These are phyloP conservation scores for Calycina marina DNA, from an alignment of 2,329 filamentous ascomycete species.

Conservation along the genomic window DNA sequence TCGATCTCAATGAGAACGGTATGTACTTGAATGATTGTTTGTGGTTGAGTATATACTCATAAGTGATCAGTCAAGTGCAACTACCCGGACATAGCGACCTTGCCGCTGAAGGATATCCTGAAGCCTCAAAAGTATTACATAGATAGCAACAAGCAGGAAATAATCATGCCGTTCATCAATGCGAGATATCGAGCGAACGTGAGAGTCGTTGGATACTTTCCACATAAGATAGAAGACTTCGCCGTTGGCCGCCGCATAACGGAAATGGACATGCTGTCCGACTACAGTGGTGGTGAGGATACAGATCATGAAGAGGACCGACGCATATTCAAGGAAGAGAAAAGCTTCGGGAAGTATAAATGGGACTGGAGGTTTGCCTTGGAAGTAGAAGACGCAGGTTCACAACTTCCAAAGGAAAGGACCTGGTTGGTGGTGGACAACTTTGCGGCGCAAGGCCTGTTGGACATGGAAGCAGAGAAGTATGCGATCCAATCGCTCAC, in stretches of 20 bases:
- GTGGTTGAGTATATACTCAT: conserved; percentile 3
- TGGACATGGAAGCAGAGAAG: conserved; percentile 38
- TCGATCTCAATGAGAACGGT: conserved; percentile 25
- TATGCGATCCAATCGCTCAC: conserved; percentile 25
- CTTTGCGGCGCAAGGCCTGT: conserved; percentile 37
- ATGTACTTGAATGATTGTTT: background rate
- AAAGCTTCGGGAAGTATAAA: conserved; percentile 11
- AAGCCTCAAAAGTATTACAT: conserved; percentile 1
- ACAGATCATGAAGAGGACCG: conserved; percentile 15
- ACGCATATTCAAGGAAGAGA: conserved; percentile 9
- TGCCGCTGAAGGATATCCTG: conserved; percentile 3
- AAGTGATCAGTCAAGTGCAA: conserved; percentile 29
- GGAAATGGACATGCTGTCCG: conserved; percentile 37
- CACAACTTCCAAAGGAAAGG: conserved; percentile 26
- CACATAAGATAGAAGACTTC: conserved; percentile 57
- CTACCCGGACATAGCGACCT: conserved; percentile 25
- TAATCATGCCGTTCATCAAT: conserved; percentile 56
- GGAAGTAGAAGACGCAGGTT: conserved; percentile 54
- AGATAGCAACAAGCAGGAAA: conserved; percentile 12
- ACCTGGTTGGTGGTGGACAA: conserved; percentile 58
- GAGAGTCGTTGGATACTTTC: conserved; percentile 72
- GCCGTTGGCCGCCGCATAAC: conserved; percentile 30
- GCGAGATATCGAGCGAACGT: conserved; percentile 53
- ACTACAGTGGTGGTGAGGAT: conserved; percentile 22
- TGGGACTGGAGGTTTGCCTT: conserved; percentile 85